Evolutionary conservation across 2,329 filamentous ascomycete species (phyloP), one percentile per base, ranked within the genome.

Genomic region (Stemphylium lycopersici): DNA sequence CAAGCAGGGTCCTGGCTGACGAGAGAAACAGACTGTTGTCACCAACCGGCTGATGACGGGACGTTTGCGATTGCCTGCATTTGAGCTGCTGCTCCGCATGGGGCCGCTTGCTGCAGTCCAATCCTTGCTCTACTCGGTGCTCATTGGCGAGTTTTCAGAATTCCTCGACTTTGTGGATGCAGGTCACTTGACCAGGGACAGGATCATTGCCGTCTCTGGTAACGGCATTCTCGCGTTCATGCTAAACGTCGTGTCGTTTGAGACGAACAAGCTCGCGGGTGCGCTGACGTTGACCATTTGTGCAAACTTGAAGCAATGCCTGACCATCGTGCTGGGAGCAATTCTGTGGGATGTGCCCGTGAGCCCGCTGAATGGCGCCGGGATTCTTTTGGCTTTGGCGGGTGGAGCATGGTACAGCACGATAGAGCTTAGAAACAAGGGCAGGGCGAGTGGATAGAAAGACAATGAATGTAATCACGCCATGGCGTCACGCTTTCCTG

Each of bases 21-120:
- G 29, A 32, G 29, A 8, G 18, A 32, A 32, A 32, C 37, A 48
- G 45, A 40, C 45, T 29, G 45, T 48, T 18, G 36, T 48, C 29
- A 48, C 45, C 36, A 48, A 48, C 45, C 45, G 45, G 20, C 26
- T 48, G 45, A 48, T 48, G 45, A 48, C 45, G n/a, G 45, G 45
- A 12, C 45, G 45, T 18, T 18, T 48, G 18, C 45, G 45, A 32
- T 36, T 48, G 15, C 45, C 45, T 16, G 45, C 45, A 15, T 37
- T 48, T 22, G 45, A 48, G 36, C 36, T 48, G 16, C 45, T 48
- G 6, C 45, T 48, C 34, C 45, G 45, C 36, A 48, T 48, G 45
- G 45, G 45, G 7, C 45, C 45, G n/a, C 26, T 48, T 16, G 45
- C 45, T 18, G 45, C 45, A 15, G 36, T 48, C 24, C 45, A 48